Percentiles rank a stretch among this genome's conserved stretches.
phyloP scores from a whole-genome alignment of 1,284 basidiomycete genomes.

The Singerocomus inundabilis region DNA sequence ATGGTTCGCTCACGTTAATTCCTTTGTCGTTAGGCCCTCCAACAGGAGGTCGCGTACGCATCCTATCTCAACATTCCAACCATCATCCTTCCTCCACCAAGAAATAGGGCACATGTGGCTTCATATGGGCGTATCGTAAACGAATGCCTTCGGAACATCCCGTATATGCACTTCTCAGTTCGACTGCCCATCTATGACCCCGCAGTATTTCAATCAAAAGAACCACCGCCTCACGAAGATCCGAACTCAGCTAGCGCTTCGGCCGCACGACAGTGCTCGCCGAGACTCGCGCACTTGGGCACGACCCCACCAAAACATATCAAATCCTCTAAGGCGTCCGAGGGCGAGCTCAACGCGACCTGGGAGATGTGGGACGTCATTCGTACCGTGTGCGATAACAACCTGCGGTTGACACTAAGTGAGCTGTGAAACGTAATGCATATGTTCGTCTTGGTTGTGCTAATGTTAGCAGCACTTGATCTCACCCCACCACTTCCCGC shows the following conservation, averaged over 20 bases:
- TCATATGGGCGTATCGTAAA: slow-evolving; percentile 92
- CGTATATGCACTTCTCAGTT: slow-evolving; percentile 77
- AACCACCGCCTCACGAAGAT: slow-evolving; percentile 31
- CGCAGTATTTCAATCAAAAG: slow-evolving; percentile 46
- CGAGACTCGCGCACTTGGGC: slow-evolving; percentile 36
- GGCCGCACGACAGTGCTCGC: slow-evolving; percentile 33
- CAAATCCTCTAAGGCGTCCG: slow-evolving; percentile 36
- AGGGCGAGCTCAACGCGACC: slow-evolving; percentile 73
- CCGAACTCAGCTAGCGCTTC: slow-evolving; percentile 13
- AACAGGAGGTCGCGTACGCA: slow-evolving; percentile 92
- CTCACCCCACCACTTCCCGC: slow-evolving; percentile 81
- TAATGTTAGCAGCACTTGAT: slow-evolving; percentile 70
- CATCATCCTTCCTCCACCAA: slow-evolving; percentile 87
- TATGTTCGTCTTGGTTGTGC: slow-evolving; percentile 8
- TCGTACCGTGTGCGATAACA: slow-evolving; percentile 85
- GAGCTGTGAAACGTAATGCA: slow-evolving; percentile 49
- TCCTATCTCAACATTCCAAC: slow-evolving; percentile 87
- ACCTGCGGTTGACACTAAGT: slow-evolving; percentile 81
- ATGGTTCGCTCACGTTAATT: slow-evolving; percentile 18
- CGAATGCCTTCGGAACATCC: slow-evolving; percentile 67
- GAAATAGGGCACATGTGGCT: slow-evolving; percentile 80
- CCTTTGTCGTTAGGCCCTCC: slow-evolving; percentile 65
- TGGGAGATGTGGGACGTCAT: slow-evolving; percentile 99
- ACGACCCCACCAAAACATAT: slow-evolving; percentile 17
- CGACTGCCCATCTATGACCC: slow-evolving; percentile 84